These are phyloP conservation scores for Mercurialis annua DNA, from an alignment of 345 rosid species.

Conservation along the genomic window DNA sequence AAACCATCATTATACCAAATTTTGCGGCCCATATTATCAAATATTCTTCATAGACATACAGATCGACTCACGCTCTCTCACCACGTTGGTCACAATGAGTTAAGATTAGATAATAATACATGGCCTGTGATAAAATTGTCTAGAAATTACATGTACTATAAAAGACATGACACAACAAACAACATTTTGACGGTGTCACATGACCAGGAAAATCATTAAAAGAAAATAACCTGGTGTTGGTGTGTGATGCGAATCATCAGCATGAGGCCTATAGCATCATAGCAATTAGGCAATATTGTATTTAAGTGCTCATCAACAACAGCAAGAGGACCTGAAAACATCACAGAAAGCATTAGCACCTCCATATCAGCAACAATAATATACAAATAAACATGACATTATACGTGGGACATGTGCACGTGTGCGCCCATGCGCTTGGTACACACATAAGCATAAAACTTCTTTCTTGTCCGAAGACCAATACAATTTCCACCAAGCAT, in stretches of 20 bases:
- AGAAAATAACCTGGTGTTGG: slow-evolving; percentile 77
- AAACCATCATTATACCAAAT: background rate
- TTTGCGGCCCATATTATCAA: too few relatives aligned
- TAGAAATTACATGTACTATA: background rate
- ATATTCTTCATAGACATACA: too few relatives aligned
- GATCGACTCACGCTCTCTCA: too few relatives aligned
- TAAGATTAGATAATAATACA: too few relatives aligned
- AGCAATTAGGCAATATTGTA: slow-evolving; percentile 78
- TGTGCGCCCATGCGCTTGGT: background rate
- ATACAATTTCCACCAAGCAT: background rate
- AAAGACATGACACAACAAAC: background rate
- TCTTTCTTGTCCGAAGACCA: background rate
- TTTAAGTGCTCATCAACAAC: slow-evolving; percentile 92
- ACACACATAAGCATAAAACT: background rate
- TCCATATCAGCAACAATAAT: background rate
- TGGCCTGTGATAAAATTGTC: background rate
- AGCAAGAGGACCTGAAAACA: slow-evolving; percentile 83
- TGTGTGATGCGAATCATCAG: slow-evolving; percentile 95
- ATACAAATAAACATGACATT: background rate
- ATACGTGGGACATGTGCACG: too few relatives aligned
- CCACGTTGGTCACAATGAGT: too few relatives aligned
- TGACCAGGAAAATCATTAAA: too few relatives aligned
- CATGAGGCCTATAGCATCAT: slow-evolving; percentile 96
- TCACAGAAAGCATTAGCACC: slow-evolving; percentile 10
- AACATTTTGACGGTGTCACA: too few relatives aligned